Conservation (phyloP, 768 basidiomycete genomes). For the Auriscalpium orientale region DNA sequence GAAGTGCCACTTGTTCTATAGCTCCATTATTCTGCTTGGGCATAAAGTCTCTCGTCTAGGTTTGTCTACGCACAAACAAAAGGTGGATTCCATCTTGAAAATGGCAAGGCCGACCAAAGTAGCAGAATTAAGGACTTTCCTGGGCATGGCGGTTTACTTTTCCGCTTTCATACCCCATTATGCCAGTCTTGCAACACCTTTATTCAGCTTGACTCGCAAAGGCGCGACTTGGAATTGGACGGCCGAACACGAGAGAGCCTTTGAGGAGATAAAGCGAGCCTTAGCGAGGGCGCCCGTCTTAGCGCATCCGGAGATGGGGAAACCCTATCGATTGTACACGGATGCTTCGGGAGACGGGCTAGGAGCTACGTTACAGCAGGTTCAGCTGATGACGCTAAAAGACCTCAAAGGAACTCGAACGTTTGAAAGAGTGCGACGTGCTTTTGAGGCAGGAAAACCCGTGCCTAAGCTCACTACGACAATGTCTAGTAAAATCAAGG, state of each 20-base stretch:
- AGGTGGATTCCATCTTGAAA: slow-evolving; percentile 27
- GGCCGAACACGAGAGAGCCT: slow-evolving; percentile 13
- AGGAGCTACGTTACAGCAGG: slow-evolving; percentile 17
- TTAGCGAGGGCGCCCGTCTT: slow-evolving; percentile 15
- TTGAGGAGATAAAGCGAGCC: slow-evolving; percentile 16
- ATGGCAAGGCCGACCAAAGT: slow-evolving; percentile 14
- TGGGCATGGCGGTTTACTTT: slow-evolving; percentile 23
- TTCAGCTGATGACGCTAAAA: slow-evolving; percentile 14
- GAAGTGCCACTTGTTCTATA: slow-evolving; percentile 29
- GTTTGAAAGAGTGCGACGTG: slow-evolving; percentile 11
- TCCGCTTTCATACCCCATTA: slow-evolving; percentile 19
- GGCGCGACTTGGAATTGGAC: slow-evolving; percentile 16
- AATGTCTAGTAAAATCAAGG: not conserved
- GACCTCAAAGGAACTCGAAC: slow-evolving; percentile 17
- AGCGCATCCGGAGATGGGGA: slow-evolving; percentile 12
- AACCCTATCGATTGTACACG: slow-evolving; percentile 18
- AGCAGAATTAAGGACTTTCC: slow-evolving; percentile 16
- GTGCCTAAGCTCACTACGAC: not conserved
- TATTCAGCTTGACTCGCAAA: slow-evolving; percentile 18
- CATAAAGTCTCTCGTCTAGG: slow-evolving; percentile 33
- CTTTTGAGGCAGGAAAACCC: not conserved
- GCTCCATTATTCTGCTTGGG: slow-evolving; percentile 28
- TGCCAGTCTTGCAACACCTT: slow-evolving; percentile 17
- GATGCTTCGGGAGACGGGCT: slow-evolving; percentile 21
- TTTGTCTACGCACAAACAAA: slow-evolving; percentile 30